Conservation (phyloP, 225 moss, liverwort and hornwort species). For the Pleurozium schreberi region DNA sequence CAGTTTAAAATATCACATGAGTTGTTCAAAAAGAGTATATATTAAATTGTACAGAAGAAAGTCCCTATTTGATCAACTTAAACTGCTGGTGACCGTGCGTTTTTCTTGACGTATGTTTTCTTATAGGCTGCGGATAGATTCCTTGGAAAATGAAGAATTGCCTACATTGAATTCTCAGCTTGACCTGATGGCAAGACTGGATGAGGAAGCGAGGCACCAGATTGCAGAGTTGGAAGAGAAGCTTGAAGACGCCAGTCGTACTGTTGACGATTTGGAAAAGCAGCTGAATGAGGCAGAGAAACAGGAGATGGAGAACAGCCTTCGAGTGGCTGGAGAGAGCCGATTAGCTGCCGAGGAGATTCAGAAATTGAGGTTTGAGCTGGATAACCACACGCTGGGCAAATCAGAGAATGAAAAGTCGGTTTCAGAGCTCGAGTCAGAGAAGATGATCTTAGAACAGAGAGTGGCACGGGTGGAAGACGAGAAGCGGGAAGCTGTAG, state of each 20-base stretch:
- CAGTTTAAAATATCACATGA: no score
- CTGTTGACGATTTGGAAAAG: conserved; percentile 5
- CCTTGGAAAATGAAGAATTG: conserved; percentile 21
- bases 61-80: background rate
- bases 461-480: conserved; percentile 3
- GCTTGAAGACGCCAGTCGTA: conserved; percentile 5
- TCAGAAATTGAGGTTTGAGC: conserved; percentile 20
- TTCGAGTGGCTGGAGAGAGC: conserved; percentile 24
- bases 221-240: conserved; percentile 18
- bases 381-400: conserved; percentile 9
- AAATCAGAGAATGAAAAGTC: conserved; percentile 19
- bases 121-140: conserved; percentile 19
- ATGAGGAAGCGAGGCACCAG: conserved; percentile 9
- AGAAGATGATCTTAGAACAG: conserved; percentile 14
- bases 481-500: conserved; percentile 7
- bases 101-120: background rate
- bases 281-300: conserved; percentile 5
- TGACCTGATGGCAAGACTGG: conserved; percentile 5
- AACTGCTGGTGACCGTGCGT: background rate
- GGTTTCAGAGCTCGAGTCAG: conserved; percentile 2
- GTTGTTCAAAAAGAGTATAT: background rate
- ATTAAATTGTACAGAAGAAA: background rate
- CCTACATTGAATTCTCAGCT: conserved; percentile 24
- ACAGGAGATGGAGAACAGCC: conserved; percentile 35
- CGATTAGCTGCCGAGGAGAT: conserved; percentile 24